Percentiles rank a stretch among this genome's conserved stretches.
Evolutionary conservation across 768 basidiomycete species (phyloP).

Genomic region (Hypsizygus marmoreus): DNA sequence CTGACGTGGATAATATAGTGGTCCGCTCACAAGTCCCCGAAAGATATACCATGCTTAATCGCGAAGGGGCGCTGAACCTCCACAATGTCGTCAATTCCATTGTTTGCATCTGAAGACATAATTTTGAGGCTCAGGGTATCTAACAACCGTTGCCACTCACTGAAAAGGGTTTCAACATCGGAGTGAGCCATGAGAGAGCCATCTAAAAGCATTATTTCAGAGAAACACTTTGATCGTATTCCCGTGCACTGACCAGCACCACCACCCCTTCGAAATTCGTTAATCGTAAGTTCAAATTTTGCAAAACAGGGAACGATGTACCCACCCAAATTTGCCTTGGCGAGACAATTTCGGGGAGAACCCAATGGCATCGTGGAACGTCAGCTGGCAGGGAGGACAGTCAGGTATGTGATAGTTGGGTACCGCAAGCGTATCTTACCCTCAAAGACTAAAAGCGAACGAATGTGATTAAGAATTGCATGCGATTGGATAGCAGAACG

Average conservation of each 20-base stretch:
- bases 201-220: too few species aligned
- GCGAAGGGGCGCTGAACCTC: constrained; percentile 30
- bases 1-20: neutral
- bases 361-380: constrained; percentile 34
- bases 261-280: constrained; percentile 2
- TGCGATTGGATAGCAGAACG: neutral
- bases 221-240: too few species aligned
- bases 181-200: constrained; percentile 27
- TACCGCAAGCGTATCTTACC: constrained; percentile 10
- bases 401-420: neutral
- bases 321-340: constrained; percentile 25
- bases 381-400: constrained; percentile 15
- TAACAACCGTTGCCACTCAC: constrained; percentile 13
- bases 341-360: constrained; percentile 25
- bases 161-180: constrained; percentile 22
- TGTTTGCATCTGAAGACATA: constrained; percentile 21
- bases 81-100: constrained; percentile 33
- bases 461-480: neutral
- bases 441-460: constrained; percentile 20
- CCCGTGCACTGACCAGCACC: constrained; percentile 24
- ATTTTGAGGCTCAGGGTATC: neutral
- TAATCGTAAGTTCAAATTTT: neutral
- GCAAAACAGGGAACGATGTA: neutral
- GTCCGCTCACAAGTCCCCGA: constrained; percentile 36
- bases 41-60: constrained; percentile 28